These are phyloP conservation scores for Bathelium albidoporum DNA, from an alignment of 495 filamentous ascomycete species.

Conservation along the genomic window DNA sequence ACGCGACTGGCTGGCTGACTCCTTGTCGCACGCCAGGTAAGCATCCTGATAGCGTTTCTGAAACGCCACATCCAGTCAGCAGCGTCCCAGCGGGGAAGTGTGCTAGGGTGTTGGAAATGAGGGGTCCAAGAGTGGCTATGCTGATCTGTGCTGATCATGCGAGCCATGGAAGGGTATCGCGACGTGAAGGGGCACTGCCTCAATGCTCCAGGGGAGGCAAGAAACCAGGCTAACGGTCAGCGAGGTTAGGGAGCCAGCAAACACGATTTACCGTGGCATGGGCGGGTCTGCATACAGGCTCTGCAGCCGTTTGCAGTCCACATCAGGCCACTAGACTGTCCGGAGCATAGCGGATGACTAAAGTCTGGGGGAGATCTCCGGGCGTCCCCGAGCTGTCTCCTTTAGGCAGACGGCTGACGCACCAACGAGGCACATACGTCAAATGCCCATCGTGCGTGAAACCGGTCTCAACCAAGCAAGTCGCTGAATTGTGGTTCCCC, in stretches of 20 bases:
- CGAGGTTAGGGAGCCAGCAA: not conserved
- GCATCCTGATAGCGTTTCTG: conserved; percentile 2
- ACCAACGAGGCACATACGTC: not conserved
- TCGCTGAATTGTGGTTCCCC: not conserved
- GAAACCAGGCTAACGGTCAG: not conserved
- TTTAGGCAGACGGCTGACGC: not conserved
- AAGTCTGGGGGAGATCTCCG: not conserved
- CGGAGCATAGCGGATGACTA: not conserved
- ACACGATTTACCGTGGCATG: too few relatives aligned
- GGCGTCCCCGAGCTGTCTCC: not conserved
- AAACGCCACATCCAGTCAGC: conserved; percentile 1
- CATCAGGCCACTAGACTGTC: not conserved
- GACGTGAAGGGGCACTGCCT: not conserved
- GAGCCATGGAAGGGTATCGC: not conserved
- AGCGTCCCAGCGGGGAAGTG: not conserved
- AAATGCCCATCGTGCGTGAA: not conserved
- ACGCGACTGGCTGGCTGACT: conserved; percentile 2
- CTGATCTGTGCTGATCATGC: not conserved
- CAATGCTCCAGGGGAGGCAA: not conserved
- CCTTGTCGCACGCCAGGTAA: not conserved
- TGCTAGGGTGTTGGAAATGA: conserved; percentile 2
- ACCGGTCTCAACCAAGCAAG: not conserved
- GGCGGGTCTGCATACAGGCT: too few relatives aligned
- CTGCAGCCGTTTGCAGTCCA: not conserved
- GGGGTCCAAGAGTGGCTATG: conserved; percentile 4